Conservation (phyloP, 805 yeast genomes). For the Yarrowia sp. region DNA sequence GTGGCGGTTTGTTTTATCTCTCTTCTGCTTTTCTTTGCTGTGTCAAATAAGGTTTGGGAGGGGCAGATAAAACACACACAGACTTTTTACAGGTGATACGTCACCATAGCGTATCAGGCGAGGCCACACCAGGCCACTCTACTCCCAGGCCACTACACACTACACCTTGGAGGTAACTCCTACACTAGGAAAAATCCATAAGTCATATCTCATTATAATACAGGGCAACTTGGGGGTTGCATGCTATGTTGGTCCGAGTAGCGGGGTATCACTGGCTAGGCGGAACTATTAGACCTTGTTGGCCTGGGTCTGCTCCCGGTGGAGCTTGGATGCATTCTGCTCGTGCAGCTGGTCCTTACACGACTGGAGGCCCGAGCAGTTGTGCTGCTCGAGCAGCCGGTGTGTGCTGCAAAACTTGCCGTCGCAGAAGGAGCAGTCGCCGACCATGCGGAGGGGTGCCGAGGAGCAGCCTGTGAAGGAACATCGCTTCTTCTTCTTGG, state of each 20-base stretch:
- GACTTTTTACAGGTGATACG: background rate
- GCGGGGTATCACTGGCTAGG: background rate
- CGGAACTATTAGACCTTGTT: slow-evolving; percentile 51
- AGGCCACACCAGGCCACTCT: too few species aligned
- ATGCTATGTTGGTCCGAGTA: background rate
- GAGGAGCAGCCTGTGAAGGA: slow-evolving; percentile 58
- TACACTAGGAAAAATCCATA: background rate
- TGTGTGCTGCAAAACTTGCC: slow-evolving; percentile 87
- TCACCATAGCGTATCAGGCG: background rate
- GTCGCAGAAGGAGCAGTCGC: slow-evolving; percentile 79
- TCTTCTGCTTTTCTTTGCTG: background rate
- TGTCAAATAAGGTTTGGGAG: background rate
- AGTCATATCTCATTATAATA: slow-evolving; percentile 17
- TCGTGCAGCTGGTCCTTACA: slow-evolving; percentile 84
- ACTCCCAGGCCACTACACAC: too few species aligned
- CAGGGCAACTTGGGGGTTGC: background rate
- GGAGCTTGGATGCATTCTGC: slow-evolving; percentile 77
- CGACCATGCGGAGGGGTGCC: slow-evolving; percentile 62
- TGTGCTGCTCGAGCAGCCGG: slow-evolving; percentile 79
- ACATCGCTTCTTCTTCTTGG: slow-evolving; percentile 45
- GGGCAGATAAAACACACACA: background rate
- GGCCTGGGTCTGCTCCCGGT: slow-evolving; percentile 78
- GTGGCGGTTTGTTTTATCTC: background rate
- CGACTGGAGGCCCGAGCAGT: slow-evolving; percentile 69
- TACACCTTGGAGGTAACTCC: too few species aligned